Percentiles rank a stretch among this genome's conserved stretches.
Evolutionary conservation across 2,329 filamentous ascomycete genomes (phyloP).

Genomic region (Aspergillus alliaceus): DNA sequence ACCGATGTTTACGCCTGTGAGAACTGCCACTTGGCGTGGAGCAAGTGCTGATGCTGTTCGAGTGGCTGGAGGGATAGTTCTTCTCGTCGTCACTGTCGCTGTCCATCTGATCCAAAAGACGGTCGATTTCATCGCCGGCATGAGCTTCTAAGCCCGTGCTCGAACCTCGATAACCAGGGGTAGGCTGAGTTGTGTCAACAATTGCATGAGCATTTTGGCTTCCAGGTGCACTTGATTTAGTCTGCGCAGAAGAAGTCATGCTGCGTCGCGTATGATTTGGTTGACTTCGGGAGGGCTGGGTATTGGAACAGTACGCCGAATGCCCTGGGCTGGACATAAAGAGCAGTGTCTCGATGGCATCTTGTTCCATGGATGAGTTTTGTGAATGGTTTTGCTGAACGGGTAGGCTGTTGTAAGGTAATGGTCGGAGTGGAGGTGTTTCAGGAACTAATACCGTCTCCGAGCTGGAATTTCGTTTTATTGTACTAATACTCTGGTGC

Average conservation of each 20-base stretch:
- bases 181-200: constrained; percentile 4
- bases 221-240: constrained; percentile 7
- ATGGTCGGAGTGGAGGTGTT: constrained; percentile 32
- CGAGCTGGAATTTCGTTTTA: constrained; percentile 20
- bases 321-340: constrained; percentile 54
- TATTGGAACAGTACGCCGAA: constrained; percentile 43
- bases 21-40: neutral
- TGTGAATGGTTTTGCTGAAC: constrained; percentile 40
- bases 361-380: constrained; percentile 49
- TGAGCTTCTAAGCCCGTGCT: constrained; percentile 28
- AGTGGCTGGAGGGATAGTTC: constrained; percentile 1
- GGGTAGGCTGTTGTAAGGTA: constrained; percentile 23
- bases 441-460: constrained; percentile 25
- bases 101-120: constrained; percentile 43
- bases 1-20: neutral
- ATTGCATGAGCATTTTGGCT: constrained; percentile 19
- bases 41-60: neutral
- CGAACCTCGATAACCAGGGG: constrained; percentile 3
- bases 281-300: constrained; percentile 32
- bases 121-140: constrained; percentile 42
- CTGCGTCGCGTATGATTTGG: constrained; percentile 22
- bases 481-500: constrained; percentile 28
- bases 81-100: constrained; percentile 38
- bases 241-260: constrained; percentile 1
- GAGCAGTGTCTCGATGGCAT: constrained; percentile 51